phyloP scores from a whole-genome alignment of 495 filamentous ascomycete species.

The Penicillium maclennaniae region DNA sequence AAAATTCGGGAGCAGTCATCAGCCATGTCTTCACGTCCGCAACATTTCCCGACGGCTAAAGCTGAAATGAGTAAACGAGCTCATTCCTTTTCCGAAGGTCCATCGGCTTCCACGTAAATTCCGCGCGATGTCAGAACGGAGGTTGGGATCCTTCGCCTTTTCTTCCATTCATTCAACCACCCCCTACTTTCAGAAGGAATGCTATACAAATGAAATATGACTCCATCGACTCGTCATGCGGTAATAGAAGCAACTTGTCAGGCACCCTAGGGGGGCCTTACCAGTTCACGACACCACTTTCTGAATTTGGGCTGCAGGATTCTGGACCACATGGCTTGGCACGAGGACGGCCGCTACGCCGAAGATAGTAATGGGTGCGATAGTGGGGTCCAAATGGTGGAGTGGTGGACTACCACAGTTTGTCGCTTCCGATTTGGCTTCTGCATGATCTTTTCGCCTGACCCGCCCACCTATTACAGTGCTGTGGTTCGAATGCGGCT shows the following conservation, averaged over 20 bases:
- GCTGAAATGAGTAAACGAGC: not conserved
- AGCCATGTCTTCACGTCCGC: not conserved
- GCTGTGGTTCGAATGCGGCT: slow-evolving; percentile 1
- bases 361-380: not conserved
- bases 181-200: no score
- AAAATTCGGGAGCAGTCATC: not conserved
- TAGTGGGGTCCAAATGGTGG: slow-evolving; percentile 12
- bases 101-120: not conserved
- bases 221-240: not conserved
- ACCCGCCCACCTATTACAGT: no score
- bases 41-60: not conserved
- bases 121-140: no score
- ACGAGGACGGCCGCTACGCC: not conserved
- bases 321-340: not conserved
- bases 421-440: not conserved
- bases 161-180: no score
- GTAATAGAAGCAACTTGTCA: not conserved
- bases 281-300: not conserved
- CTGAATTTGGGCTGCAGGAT: slow-evolving; percentile 1
- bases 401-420: not conserved
- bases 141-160: no score
- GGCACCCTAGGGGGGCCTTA: not conserved
- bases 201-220: no score
- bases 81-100: not conserved
- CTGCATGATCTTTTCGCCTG: not conserved